Evolutionary conservation across 352 stramenopile species (phyloP).

Genomic region (Phytophthora vignae): DNA sequence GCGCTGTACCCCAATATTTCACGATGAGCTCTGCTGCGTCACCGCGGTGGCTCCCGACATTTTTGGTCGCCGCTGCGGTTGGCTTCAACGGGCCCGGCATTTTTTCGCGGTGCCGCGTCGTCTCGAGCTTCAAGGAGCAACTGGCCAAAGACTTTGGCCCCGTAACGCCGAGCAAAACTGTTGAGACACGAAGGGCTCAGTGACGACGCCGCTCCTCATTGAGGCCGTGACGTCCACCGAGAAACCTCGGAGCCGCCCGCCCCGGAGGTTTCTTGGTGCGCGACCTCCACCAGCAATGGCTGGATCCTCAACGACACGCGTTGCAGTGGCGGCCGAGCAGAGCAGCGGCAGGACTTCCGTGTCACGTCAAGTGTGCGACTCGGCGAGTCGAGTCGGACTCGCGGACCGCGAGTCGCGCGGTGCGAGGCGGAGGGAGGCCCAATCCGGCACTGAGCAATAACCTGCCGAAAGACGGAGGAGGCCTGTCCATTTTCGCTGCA

Average conservation of each 20-base stretch:
- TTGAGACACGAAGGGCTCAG: not conserved
- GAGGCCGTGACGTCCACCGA: slow-evolving; percentile 20
- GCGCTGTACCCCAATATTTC: too few species aligned
- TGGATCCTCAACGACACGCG: slow-evolving; percentile 9
- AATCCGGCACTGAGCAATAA: slow-evolving; percentile 1
- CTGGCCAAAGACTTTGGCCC: slow-evolving; percentile 10
- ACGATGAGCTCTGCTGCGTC: not conserved
- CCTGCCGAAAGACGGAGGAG: not conserved
- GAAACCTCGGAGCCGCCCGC: slow-evolving; percentile 6
- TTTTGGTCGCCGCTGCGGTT: not conserved
- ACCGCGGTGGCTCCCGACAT: not conserved
- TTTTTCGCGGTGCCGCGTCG: too few species aligned
- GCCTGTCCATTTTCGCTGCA: not conserved
- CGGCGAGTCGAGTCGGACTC: not conserved
- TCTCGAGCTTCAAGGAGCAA: slow-evolving; percentile 19
- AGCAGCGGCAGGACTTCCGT: slow-evolving; percentile 7
- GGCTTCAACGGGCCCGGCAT: not conserved
- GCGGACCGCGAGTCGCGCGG: too few species aligned
- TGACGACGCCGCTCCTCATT: not conserved
- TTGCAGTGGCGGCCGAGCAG: slow-evolving; percentile 7
- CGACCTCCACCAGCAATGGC: slow-evolving; percentile 17
- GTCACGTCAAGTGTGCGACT: too few species aligned
- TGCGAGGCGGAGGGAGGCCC: too few species aligned
- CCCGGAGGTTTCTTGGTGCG: slow-evolving; percentile 17
- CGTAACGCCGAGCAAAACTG: not conserved